Conservation (phyloP, 176 grass and related monocot species). For the Tillandsia fasciculata region DNA sequence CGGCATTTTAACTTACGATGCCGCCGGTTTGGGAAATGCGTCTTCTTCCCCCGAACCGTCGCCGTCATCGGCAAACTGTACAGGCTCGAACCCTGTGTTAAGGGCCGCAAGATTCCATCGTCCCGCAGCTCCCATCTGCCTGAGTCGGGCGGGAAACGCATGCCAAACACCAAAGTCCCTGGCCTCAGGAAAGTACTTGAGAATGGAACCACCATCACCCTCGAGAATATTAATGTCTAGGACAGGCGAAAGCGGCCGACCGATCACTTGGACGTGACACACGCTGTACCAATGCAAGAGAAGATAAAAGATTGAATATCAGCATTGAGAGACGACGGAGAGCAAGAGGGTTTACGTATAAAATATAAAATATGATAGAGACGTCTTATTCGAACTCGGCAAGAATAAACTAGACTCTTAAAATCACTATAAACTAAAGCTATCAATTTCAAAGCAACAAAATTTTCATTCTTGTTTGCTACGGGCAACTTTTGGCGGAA, state of each 20-base stretch:
- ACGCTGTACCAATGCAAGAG: conserved; percentile 37
- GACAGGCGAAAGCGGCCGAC: conserved; percentile 42
- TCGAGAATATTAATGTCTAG: conserved; percentile 33
- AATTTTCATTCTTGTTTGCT: too few relatives aligned
- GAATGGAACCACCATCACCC: conserved; percentile 16
- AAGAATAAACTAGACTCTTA: too few relatives aligned
- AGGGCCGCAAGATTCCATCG: conserved; percentile 24
- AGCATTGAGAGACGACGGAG: neutral
- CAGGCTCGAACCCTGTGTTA: conserved; percentile 24
- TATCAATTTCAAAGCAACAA: too few relatives aligned
- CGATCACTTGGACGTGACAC: conserved; percentile 64
- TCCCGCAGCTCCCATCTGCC: conserved; percentile 18
- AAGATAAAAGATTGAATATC: neutral
- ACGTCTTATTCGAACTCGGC: too few relatives aligned
- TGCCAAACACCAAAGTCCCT: conserved; percentile 29
- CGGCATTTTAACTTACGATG: too few relatives aligned
- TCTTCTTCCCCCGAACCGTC: neutral
- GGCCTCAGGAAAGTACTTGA: conserved; percentile 44
- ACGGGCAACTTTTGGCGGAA: too few relatives aligned
- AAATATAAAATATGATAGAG: conserved; percentile 2
- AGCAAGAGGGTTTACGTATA: neutral
- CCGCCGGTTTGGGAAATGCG: neutral
- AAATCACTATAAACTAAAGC: too few relatives aligned
- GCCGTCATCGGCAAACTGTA: conserved; percentile 19
- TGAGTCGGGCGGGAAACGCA: conserved; percentile 25